phyloP scores from a whole-genome alignment of 225 moss, liverwort and hornwort genomes.

The Neckera pumila region DNA sequence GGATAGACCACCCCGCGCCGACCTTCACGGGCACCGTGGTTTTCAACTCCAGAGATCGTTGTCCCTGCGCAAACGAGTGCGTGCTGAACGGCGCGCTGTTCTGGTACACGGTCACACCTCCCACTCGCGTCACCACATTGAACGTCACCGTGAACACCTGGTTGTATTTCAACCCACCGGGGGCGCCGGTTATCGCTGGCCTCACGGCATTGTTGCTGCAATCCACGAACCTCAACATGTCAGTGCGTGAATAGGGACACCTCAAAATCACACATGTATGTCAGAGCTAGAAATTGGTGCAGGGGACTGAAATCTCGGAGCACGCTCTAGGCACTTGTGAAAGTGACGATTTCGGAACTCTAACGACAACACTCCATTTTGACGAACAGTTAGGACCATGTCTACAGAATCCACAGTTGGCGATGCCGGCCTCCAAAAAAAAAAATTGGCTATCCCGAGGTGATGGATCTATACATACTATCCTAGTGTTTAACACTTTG shows the following conservation, averaged over 20 bases:
- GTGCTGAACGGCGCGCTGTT: constrained; percentile 20
- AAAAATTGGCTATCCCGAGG: not conserved
- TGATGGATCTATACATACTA: not conserved
- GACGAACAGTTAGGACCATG: not conserved
- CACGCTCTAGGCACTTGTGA: not conserved
- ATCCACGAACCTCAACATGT: not conserved
- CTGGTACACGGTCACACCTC: not conserved
- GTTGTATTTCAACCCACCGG: not conserved
- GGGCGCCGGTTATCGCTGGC: not conserved
- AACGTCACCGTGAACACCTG: constrained; percentile 5
- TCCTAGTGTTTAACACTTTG: no score
- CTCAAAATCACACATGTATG: not conserved
- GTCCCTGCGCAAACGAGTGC: constrained; percentile 19
- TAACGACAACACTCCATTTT: no score
- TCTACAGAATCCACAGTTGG: no score
- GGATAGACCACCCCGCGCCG: not conserved
- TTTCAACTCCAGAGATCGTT: constrained; percentile 1
- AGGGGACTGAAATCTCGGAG: not conserved
- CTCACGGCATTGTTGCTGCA: constrained; percentile 3
- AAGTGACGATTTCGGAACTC: not conserved
- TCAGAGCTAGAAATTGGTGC: not conserved
- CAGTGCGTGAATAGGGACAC: not conserved
- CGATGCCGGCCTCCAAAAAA: not conserved
- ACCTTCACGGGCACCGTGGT: not conserved
- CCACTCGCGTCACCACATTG: not conserved